Evolutionary conservation across 2,329 filamentous ascomycete genomes (phyloP), one percentile per base, ranked within the genome.

Genomic region (Hymenoscyphus salicellus): DNA sequence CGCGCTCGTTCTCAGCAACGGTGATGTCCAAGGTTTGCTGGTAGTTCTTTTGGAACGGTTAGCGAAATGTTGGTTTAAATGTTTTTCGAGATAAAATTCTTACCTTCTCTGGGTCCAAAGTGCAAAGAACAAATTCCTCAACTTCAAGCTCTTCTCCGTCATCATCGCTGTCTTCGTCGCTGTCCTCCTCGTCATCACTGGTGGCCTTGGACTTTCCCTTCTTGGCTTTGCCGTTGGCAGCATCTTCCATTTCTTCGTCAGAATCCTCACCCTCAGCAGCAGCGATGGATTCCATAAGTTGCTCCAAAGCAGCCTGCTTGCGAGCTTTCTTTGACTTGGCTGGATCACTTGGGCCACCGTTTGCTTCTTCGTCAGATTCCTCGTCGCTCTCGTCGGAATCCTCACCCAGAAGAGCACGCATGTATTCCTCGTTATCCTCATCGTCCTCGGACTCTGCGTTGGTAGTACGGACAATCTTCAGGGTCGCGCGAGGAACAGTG

Each of bases 21-120:
- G 91, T 95, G 78, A 99, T 92, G 79, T 99, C 92, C 65, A 99
- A 87, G 58, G 95, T 82, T 80, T 99, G 96, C 81, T 99, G 95
- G 85, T 90, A 97, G 82, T 91, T 87, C 95, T 98, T 74, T 57
- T 62, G 10, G 46, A 75, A 79, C 70, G 58, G 55, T 66, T 64
- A 61, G 49, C 58, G 26, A 8, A 28, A 58, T 26, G 14, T 20
- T 11, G 55, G 33, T 46, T 33, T 56, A 38, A 63, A 46, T 8
- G 23, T 38, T 16, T 8, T 28, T 11, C 17, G 26, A 11, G 14
- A 76, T 14, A 26, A 20, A 23, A 52, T 10, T 52, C 85, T 78
- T 88, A 97, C 95, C 82, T 89, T 91, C 79, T 92, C 88, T 36
- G 93, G 91, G 80, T 98, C 93, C 62, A 99, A 87, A 68, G 95